These are phyloP conservation scores for Cubamyces lactineus DNA, from an alignment of 768 basidiomycete genomes.

Conservation along the genomic window DNA sequence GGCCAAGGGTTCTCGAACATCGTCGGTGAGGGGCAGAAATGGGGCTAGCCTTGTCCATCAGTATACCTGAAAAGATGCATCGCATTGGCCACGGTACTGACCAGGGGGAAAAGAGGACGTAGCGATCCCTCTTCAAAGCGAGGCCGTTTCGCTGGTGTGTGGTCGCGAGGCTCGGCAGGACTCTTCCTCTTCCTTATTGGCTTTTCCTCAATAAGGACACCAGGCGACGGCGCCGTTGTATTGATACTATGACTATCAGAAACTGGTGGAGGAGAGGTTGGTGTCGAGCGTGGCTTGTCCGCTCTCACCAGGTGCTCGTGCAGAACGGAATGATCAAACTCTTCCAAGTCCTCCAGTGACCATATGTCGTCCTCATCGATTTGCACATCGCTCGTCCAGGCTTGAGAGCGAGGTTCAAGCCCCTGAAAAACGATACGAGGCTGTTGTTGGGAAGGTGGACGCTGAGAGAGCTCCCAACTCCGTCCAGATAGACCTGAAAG, in stretches of 20 bases:
- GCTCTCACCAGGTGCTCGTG: background rate
- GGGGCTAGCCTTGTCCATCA: slow-evolving; percentile 1
- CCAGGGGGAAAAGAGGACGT: background rate
- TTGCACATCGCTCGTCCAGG: background rate
- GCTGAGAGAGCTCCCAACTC: too few relatives aligned
- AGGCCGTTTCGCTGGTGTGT: background rate
- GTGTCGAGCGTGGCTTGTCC: background rate
- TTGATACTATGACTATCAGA: too few relatives aligned
- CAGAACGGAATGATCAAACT: slow-evolving; percentile 17
- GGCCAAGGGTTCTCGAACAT: background rate
- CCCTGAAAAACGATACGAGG: too few relatives aligned
- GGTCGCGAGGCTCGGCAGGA: background rate
- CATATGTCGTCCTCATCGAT: slow-evolving; percentile 11
- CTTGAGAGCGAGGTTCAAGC: background rate
- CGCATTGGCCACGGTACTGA: background rate
- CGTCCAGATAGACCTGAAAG: too few relatives aligned
- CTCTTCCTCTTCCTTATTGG: background rate
- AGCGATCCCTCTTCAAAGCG: slow-evolving; percentile 1
- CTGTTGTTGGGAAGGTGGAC: too few relatives aligned
- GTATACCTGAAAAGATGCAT: background rate
- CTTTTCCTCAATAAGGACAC: background rate
- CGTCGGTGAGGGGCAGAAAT: slow-evolving; percentile 1
- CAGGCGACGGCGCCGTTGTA: too few relatives aligned
- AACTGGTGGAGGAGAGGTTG: too few relatives aligned
- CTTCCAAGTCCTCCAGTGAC: slow-evolving; percentile 14